Conservation (phyloP, 164 flowering plant genomes). For the Kalanchoe fedtschenkoi region DNA sequence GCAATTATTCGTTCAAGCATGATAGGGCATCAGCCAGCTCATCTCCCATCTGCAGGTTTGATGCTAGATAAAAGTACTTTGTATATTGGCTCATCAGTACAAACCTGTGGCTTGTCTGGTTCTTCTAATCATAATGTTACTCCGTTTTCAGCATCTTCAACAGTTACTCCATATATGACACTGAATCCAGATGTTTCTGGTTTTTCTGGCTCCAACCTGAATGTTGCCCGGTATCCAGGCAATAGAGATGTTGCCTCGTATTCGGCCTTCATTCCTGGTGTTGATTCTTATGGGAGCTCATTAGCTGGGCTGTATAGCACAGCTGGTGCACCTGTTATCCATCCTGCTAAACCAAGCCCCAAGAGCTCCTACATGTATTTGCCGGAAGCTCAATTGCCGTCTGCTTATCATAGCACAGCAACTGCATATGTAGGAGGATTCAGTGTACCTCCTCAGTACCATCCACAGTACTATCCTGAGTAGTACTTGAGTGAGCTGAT, state of each 20-base stretch:
- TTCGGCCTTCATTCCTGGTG: neutral
- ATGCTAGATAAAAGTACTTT: slow-evolving; percentile 15
- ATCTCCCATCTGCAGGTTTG: slow-evolving; percentile 18
- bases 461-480: slow-evolving; percentile 31
- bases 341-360: slow-evolving; percentile 24
- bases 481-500: slow-evolving; percentile 11
- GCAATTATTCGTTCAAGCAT: slow-evolving; percentile 10
- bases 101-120: slow-evolving; percentile 16
- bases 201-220: neutral
- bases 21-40: slow-evolving; percentile 15
- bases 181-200: slow-evolving; percentile 3
- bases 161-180: neutral
- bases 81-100: slow-evolving; percentile 21
- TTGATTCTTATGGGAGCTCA: slow-evolving; percentile 19
- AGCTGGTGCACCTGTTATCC: slow-evolving; percentile 17
- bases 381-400: slow-evolving; percentile 20
- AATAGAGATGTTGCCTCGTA: neutral
- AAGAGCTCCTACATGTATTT: slow-evolving; percentile 17
- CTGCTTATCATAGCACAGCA: slow-evolving; percentile 25
- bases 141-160: slow-evolving; percentile 15
- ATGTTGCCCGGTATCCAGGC: slow-evolving; percentile 2
- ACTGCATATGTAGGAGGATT: slow-evolving; percentile 26
- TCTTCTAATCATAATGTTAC: slow-evolving; percentile 8
- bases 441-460: slow-evolving; percentile 26
- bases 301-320: slow-evolving; percentile 22